Evolutionary conservation across 352 stramenopile species (phyloP).

Genomic region (Albugo candida): DNA sequence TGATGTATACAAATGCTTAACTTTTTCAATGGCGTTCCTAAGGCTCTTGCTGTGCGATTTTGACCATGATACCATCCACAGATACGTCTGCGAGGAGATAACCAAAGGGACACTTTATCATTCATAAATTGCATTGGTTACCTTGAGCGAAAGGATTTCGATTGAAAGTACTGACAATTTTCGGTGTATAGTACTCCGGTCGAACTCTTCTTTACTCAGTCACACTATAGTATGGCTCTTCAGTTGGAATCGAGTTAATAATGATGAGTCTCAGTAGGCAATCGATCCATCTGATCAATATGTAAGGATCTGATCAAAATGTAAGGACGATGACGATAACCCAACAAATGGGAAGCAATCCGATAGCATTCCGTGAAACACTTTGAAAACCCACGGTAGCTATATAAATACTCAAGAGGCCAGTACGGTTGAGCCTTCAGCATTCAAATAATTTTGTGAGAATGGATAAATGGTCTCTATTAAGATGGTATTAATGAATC

Average conservation of each 20-base stretch:
- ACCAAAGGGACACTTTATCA: conserved; percentile 23
- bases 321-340: conserved; percentile 27
- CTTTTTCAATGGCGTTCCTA: conserved; percentile 15
- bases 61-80: conserved; percentile 57
- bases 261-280: conserved; percentile 23
- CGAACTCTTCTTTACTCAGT: neutral
- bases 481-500: conserved; percentile 13
- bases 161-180: conserved; percentile 12
- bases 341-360: conserved; percentile 33
- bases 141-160: conserved; percentile 3
- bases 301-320: no score
- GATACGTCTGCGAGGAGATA: conserved; percentile 54
- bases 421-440: conserved; percentile 8
- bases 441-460: conserved; percentile 22
- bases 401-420: conserved; percentile 15
- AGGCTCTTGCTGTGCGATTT: conserved; percentile 41
- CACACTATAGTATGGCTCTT: conserved; percentile 28
- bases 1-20: conserved; percentile 36
- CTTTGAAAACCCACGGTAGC: conserved; percentile 52
- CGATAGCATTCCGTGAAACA: conserved; percentile 28
- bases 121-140: conserved; percentile 21
- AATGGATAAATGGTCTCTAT: conserved; percentile 22
- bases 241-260: conserved; percentile 20
- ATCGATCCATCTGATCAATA: conserved; percentile 24
- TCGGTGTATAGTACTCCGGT: neutral